phyloP scores from a whole-genome alignment of 257 asterid genomes.

The Vinca minor region DNA sequence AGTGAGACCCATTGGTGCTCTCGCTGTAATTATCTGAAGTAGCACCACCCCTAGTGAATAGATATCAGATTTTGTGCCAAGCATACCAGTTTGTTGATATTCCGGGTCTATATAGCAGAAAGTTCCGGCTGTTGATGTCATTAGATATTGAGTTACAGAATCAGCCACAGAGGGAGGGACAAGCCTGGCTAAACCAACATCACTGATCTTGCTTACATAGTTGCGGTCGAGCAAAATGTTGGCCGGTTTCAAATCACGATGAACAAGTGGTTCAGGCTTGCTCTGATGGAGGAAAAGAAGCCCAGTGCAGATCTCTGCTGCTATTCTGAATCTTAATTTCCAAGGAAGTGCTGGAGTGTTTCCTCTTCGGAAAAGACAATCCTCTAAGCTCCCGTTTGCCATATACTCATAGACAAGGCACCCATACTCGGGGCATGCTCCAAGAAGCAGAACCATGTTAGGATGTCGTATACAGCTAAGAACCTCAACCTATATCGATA shows the following conservation, averaged over 20 bases:
- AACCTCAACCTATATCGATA: constrained; percentile 67
- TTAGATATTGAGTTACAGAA: constrained; percentile 75
- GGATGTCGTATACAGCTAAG: constrained; percentile 88
- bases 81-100: constrained; percentile 90
- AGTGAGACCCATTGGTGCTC: constrained; percentile 82
- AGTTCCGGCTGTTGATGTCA: constrained; percentile 95
- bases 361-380: constrained; percentile 55
- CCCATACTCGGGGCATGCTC: constrained; percentile 96
- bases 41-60: constrained; percentile 83
- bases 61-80: constrained; percentile 71
- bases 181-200: constrained; percentile 85
- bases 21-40: constrained; percentile 73
- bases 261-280: constrained; percentile 93
- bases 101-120: constrained; percentile 94
- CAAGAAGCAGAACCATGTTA: constrained; percentile 94
- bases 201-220: constrained; percentile 83
- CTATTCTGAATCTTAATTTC: constrained; percentile 74
- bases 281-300: constrained; percentile 89
- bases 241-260: constrained; percentile 79
- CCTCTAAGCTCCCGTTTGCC: constrained; percentile 92
- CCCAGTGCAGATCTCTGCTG: constrained; percentile 86
- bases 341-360: constrained; percentile 68
- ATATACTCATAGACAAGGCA: constrained; percentile 87
- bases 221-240: constrained; percentile 83
- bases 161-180: constrained; percentile 91